These are phyloP conservation scores for Aspergillus mulundensis DNA, from an alignment of 495 filamentous ascomycete species.

Conservation along the genomic window DNA sequence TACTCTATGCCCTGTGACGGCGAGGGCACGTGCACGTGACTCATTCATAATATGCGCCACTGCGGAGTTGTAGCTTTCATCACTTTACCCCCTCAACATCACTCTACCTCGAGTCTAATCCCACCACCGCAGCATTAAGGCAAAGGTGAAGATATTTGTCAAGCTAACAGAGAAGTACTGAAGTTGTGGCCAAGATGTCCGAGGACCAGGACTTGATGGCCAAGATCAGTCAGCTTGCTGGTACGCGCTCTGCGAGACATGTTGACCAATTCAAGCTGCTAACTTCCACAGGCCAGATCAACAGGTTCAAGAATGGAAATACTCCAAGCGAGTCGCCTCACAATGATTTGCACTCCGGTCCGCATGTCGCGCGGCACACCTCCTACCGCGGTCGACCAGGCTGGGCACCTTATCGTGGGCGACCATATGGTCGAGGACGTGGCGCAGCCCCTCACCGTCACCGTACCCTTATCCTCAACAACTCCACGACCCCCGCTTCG, in stretches of 20 bases:
- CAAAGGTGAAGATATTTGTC: not conserved
- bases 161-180: conserved; percentile 1
- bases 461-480: conserved; percentile 71
- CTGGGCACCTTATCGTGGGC: conserved; percentile 43
- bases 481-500: conserved; percentile 27
- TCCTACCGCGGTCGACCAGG: conserved; percentile 41
- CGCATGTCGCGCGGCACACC: conserved; percentile 37
- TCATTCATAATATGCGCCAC: not conserved
- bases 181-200: conserved; percentile 48
- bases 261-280: conserved; percentile 22
- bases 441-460: conserved; percentile 56
- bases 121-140: conserved; percentile 1
- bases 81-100: not conserved
- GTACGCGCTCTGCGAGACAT: conserved; percentile 39
- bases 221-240: conserved; percentile 71
- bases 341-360: conserved; percentile 21
- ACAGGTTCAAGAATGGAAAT: conserved; percentile 70
- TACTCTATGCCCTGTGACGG: too few relatives aligned
- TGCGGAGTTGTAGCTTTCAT: conserved; percentile 1
- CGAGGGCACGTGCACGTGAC: conserved; percentile 6
- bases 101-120: not conserved
- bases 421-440: conserved; percentile 43
- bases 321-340: conserved; percentile 27
- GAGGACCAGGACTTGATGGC: conserved; percentile 71
- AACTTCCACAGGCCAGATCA: conserved; percentile 65